Base-by-base conservation (phyloP, 768 basidiomycete species). In the Rhodotorula toruloides region DNA sequence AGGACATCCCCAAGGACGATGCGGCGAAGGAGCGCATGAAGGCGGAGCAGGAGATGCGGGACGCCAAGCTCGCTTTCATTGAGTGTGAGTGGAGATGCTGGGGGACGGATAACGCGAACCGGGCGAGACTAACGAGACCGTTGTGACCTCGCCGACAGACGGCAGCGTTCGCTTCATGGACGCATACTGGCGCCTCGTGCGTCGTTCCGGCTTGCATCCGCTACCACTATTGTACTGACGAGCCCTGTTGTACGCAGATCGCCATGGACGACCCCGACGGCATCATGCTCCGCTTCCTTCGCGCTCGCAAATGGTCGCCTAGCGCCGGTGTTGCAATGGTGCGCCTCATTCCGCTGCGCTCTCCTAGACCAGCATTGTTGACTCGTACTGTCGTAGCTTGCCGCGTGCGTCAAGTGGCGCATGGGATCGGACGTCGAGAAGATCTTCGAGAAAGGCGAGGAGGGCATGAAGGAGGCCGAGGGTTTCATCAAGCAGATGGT, bases 401-500 rank as follows among this genome's bases (percentile, higher is more conserved):
- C 63, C 6, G 65, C 70, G 6, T 74, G 73, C 53, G 64, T 72
- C 58, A 71, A 70, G 42, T 74, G 73, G 73, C 59, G 73, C 21
- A 72, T 74, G 48, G 67, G 71, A 27, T 64, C 59, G 3, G 70
- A 71, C 25, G 73, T 74, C 36, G 73, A 74, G 36, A 47, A 58
- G 40, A 74, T 74, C 37, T 72, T 72, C 31, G 55, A 63, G 31
- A 64, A 67, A 39, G 73, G 70, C 29, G 73, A 74, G 44, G 73
- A 74, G 49, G 70, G 73, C 1, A 60, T 74, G 61, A 34, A 66
- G 25, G 46, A 64, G 9, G 68, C 58, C 4, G 62, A 63, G 14
- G 73, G 73, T 2, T 74, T 74, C 63, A 65, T 74, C 54, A 37
- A 54, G 22, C 73, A 74, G 48, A 68, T 74, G 67, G 61, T 63